phyloP scores from a whole-genome alignment of 1,284 basidiomycete species.

The Papiliotrema terrestris region DNA sequence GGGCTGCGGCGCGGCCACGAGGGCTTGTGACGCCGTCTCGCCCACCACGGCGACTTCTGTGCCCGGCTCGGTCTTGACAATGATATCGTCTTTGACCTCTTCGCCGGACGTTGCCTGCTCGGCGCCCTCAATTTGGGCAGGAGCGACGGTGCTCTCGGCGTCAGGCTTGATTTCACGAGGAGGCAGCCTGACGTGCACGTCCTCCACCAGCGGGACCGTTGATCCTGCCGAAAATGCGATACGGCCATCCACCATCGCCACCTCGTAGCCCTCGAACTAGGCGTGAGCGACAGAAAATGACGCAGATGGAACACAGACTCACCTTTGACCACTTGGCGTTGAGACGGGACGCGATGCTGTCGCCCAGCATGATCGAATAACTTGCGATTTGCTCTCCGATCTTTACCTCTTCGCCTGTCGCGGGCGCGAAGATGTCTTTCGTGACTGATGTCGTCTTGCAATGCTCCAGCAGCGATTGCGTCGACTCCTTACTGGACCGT shows the following conservation, averaged over 20 bases:
- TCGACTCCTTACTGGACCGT: constrained; percentile 65
- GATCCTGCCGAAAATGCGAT: constrained; percentile 78
- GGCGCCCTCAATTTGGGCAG: constrained; percentile 1
- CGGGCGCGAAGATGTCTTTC: constrained; percentile 80
- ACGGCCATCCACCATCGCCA: constrained; percentile 82
- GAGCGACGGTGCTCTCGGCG: background rate
- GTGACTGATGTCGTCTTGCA: constrained; percentile 77
- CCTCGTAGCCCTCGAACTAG: constrained; percentile 95
- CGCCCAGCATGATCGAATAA: constrained; percentile 90
- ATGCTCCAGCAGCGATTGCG: constrained; percentile 69
- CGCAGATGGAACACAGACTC: constrained; percentile 10
- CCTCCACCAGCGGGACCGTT: constrained; percentile 54
- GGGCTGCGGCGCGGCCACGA: constrained; percentile 43
- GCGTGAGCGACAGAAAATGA: constrained; percentile 8
- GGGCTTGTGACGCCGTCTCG: constrained; percentile 5
- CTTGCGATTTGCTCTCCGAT: constrained; percentile 95
- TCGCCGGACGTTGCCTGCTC: background rate
- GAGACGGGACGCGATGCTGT: constrained; percentile 72
- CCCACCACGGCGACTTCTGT: too few species aligned
- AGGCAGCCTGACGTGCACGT: constrained; percentile 54
- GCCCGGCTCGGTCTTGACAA: constrained; percentile 9
- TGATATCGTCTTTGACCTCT: constrained; percentile 5
- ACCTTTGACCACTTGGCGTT: constrained; percentile 75
- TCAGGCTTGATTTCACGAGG: constrained; percentile 11
- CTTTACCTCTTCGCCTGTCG: constrained; percentile 67